A percentile compares a stretch with the other conserved stretches of the same genome.
Evolutionary conservation across 2,329 filamentous ascomycete species (phyloP).

Genomic region (Seiridium cupressi): DNA sequence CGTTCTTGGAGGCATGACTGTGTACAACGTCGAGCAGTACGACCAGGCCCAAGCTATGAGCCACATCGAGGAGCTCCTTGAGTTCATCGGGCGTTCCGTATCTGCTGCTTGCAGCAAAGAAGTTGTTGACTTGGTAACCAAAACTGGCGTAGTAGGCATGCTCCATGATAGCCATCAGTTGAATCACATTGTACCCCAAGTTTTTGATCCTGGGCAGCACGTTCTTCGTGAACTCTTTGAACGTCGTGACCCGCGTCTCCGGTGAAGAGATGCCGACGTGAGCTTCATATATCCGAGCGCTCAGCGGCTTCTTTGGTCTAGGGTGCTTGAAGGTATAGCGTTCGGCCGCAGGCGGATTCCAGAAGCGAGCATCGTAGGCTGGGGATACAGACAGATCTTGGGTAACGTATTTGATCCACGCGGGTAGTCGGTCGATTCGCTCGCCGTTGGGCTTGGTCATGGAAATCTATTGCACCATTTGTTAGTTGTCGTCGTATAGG

Average conservation of each 20-base stretch:
- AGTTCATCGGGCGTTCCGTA: conserved; percentile 93
- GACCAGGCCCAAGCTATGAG: conserved; percentile 85
- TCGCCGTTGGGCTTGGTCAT: conserved; percentile 77
- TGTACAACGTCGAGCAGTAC: conserved; percentile 95
- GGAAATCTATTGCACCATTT: conserved; percentile 65
- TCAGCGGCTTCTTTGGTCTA: conserved; percentile 78
- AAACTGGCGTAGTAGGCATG: conserved; percentile 99
- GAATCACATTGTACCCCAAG: conserved; percentile 95
- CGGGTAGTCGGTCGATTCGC: conserved; percentile 82
- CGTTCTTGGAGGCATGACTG: conserved; percentile 97
- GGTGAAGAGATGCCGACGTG: conserved; percentile 96
- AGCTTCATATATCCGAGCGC: conserved; percentile 95
- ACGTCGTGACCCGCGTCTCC: conserved; percentile 83
- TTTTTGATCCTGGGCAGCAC: conserved; percentile 88
- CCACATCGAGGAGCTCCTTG: conserved; percentile 94
- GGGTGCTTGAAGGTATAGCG: conserved; percentile 82
- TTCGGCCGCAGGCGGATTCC: conserved; percentile 81
- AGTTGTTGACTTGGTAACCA: conserved; percentile 97
- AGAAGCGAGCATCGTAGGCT: conserved; percentile 92
- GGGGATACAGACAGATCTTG: conserved; percentile 89
- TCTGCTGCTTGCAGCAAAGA: conserved; percentile 95
- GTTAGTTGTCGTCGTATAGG: not conserved
- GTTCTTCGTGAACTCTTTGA: conserved; percentile 94
- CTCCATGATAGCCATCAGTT: conserved; percentile 99
- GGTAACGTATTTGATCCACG: conserved; percentile 97